These are phyloP conservation scores for Leishmania aethiopica DNA, from an alignment of 208 protist genomes.

Conservation along the genomic window DNA sequence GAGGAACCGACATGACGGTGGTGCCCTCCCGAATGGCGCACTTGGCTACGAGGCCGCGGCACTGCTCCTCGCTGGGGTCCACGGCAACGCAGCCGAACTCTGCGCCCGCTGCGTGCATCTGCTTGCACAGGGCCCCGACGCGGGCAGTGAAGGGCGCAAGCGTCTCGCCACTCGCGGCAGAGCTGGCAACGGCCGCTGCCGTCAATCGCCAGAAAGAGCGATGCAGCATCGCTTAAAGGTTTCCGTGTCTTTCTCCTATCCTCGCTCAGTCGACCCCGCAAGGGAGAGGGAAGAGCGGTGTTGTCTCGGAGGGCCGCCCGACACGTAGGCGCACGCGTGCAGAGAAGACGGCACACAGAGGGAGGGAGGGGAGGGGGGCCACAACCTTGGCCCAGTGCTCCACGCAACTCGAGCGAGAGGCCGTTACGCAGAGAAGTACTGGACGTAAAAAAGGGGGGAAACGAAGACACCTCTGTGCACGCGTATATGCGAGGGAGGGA, in stretches of 20 bases:
- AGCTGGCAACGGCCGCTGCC: neutral
- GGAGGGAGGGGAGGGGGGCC: neutral
- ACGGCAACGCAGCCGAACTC: constrained; percentile 54
- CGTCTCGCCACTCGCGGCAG: constrained; percentile 6
- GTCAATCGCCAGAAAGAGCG: constrained; percentile 5
- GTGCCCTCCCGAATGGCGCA: constrained; percentile 54
- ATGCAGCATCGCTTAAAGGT: constrained; percentile 10
- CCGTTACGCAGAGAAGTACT: neutral
- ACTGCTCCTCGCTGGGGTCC: constrained; percentile 32
- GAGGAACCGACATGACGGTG: constrained; percentile 66
- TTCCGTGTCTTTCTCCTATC: neutral
- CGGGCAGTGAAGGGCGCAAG: constrained; percentile 21
- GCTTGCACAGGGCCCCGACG: constrained; percentile 30
- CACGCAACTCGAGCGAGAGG: neutral
- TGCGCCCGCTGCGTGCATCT: constrained; percentile 30
- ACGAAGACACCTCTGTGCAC: neutral
- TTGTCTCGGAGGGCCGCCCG: neutral
- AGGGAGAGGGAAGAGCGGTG: neutral
- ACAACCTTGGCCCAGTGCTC: neutral
- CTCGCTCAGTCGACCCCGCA: too few species aligned
- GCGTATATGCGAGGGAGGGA: neutral
- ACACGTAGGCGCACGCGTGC: neutral
- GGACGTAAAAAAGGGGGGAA: neutral
- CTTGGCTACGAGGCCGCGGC: constrained; percentile 59
- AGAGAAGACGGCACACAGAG: neutral